A percentile compares a stretch with the other conserved stretches of the same genome.
Conservation (phyloP, 306 rosid species). For the Arachis hypogaea region DNA sequence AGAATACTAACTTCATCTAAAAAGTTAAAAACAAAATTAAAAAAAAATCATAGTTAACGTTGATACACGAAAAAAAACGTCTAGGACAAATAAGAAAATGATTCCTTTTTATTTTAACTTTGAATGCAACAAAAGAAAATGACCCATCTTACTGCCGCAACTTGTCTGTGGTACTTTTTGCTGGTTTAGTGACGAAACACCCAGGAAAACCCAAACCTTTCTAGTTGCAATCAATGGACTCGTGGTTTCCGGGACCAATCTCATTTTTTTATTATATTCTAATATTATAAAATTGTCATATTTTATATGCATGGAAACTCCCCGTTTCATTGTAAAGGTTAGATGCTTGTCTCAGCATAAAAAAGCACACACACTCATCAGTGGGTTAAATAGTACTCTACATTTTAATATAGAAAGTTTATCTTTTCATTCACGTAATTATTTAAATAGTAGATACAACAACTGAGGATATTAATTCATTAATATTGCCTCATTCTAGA, state of each 20-base stretch:
- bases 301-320: neutral
- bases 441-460: too few relatives aligned
- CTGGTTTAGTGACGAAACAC: neutral
- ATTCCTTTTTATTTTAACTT: neutral
- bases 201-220: neutral
- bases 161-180: slow-evolving; percentile 5
- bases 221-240: neutral
- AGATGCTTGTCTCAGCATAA: neutral
- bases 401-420: too few relatives aligned
- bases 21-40: too few relatives aligned
- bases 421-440: too few relatives aligned
- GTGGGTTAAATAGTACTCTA: neutral
- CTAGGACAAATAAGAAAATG: too few relatives aligned
- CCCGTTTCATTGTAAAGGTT: neutral
- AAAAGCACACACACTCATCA: neutral
- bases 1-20: too few relatives aligned
- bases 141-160: neutral
- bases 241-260: neutral
- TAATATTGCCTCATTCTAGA: too few relatives aligned
- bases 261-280: neutral
- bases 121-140: neutral
- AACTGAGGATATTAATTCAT: too few relatives aligned
- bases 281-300: neutral
- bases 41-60: too few relatives aligned
- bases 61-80: too few relatives aligned